These are phyloP conservation scores for Stephania cephalantha DNA, from an alignment of 164 flowering plant species.

Conservation along the genomic window DNA sequence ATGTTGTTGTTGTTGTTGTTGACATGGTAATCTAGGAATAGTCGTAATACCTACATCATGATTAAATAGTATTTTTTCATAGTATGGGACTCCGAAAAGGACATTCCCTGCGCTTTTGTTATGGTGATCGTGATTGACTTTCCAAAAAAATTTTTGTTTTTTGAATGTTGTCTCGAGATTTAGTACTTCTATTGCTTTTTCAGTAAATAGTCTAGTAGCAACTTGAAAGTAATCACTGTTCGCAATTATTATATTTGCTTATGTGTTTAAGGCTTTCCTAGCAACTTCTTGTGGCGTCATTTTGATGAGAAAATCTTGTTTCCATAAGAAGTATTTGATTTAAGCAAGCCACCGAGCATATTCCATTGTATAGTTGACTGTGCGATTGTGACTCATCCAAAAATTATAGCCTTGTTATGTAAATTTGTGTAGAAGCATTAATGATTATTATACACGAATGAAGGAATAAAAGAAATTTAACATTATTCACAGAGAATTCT, in stretches of 20 bases:
- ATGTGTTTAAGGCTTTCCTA: neutral
- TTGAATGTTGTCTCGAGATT: no score
- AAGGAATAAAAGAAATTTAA: no score
- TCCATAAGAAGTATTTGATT: neutral
- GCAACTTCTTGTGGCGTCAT: neutral
- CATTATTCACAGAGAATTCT: no score
- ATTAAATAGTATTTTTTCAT: neutral
- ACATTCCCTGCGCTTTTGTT: neutral
- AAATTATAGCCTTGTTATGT: no score
- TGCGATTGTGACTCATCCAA: neutral
- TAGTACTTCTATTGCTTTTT: no score
- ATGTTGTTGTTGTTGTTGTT: no score
- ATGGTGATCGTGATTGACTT: neutral
- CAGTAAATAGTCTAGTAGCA: neutral
- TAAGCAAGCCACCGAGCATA: neutral
- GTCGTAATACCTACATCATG: no score
- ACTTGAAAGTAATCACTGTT: neutral
- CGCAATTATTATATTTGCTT: neutral
- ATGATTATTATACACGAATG: no score
- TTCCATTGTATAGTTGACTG: neutral
- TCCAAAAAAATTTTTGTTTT: neutral
- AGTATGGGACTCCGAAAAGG: neutral
- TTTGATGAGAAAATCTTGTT: neutral
- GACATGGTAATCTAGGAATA: no score
- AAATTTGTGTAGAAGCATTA: no score